These are phyloP conservation scores for Phragmites australis DNA, from an alignment of 176 grass and related monocot species.

Conservation along the genomic window DNA sequence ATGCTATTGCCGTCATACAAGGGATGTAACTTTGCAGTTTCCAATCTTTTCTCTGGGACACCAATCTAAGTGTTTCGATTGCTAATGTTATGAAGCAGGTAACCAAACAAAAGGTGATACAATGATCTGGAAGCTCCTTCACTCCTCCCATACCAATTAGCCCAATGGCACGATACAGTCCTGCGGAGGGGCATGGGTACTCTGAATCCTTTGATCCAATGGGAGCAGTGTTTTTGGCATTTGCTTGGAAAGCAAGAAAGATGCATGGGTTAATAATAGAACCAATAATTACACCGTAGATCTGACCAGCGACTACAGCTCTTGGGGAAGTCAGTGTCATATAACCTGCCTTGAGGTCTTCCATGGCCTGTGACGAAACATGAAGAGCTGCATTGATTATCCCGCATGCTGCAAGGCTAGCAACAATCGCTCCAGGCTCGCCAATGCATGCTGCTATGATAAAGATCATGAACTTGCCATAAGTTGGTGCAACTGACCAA, in stretches of 20 bases:
- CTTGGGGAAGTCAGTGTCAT: conserved; percentile 54
- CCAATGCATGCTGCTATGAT: conserved; percentile 41
- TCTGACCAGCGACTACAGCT: conserved; percentile 41
- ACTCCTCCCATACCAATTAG: conserved; percentile 41
- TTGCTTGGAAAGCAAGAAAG: conserved; percentile 16
- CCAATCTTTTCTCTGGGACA: conserved; percentile 37
- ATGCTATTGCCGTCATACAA: conserved; percentile 38
- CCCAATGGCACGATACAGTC: conserved; percentile 31
- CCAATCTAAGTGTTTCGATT: neutral
- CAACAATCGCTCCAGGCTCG: conserved; percentile 38
- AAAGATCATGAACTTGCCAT: conserved; percentile 46
- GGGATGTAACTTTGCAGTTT: conserved; percentile 23
- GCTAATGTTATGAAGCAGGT: conserved; percentile 7
- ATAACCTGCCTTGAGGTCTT: conserved; percentile 54
- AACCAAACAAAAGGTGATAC: neutral
- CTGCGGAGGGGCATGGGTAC: conserved; percentile 21
- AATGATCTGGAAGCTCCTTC: conserved; percentile 41
- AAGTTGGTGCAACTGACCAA: conserved; percentile 39
- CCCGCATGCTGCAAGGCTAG: conserved; percentile 40
- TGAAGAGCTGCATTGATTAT: conserved; percentile 33
- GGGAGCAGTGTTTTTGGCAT: neutral
- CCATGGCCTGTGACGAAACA: conserved; percentile 46
- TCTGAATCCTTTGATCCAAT: conserved; percentile 22
- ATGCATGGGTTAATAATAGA: conserved; percentile 37
- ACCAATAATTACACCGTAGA: conserved; percentile 28